phyloP scores from a whole-genome alignment of 257 asterid species.

The Salvia miltiorrhiza region DNA sequence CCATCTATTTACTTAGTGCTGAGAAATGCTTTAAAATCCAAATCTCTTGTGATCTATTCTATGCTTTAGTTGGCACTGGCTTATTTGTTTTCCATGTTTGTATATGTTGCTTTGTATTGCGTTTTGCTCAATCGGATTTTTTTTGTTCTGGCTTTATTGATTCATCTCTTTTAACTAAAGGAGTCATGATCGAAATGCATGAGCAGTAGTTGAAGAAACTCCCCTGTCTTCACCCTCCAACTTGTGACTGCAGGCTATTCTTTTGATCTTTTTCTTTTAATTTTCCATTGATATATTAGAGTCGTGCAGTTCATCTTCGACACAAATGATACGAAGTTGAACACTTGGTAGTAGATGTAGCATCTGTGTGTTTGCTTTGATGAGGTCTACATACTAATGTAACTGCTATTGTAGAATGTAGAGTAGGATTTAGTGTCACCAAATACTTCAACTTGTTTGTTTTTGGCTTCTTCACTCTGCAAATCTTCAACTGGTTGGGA shows the following conservation, averaged over 20 bases:
- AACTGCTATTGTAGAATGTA: neutral
- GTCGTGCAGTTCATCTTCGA: too few species aligned
- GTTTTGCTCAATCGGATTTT: too few species aligned
- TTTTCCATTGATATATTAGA: neutral
- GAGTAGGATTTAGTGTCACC: neutral
- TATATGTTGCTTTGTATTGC: too few species aligned
- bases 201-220: too few species aligned
- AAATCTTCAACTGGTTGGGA: neutral
- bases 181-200: neutral
- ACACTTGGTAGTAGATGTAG: neutral
- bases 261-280: neutral
- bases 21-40: neutral
- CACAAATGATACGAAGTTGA: neutral
- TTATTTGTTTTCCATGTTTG: neutral
- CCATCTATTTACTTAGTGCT: neutral
- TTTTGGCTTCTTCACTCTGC: neutral
- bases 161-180: neutral
- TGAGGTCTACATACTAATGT: neutral
- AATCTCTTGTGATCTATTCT: neutral
- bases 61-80: neutral
- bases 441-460: neutral
- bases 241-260: neutral
- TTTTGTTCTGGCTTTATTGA: too few species aligned
- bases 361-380: neutral
- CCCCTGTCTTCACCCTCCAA: neutral